Evolutionary conservation across 495 filamentous ascomycete species (phyloP).

Genomic region (Sporormia fimetaria): DNA sequence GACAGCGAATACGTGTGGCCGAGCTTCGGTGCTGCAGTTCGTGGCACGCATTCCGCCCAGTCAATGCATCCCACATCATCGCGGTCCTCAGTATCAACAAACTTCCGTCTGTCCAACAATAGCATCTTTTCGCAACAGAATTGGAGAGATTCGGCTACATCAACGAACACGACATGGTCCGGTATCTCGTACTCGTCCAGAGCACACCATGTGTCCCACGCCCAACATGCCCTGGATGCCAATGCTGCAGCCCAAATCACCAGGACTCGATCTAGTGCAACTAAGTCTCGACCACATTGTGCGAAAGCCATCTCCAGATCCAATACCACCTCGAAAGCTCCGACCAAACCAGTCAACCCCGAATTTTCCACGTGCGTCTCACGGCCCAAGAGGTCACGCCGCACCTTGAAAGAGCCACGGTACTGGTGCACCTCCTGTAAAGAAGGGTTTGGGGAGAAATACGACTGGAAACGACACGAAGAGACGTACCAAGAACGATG

Average conservation of each 20-base stretch:
- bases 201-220: background rate
- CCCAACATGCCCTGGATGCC: background rate
- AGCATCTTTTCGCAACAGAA: constrained; percentile 8
- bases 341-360: background rate
- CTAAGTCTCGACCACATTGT: background rate
- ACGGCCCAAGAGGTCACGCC: background rate
- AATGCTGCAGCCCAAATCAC: background rate
- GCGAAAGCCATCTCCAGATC: background rate
- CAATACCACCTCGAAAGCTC: background rate
- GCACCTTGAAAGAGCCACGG: constrained; percentile 5
- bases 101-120: constrained; percentile 3
- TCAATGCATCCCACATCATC: too few relatives aligned
- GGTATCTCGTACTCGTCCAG: background rate
- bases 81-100: constrained; percentile 4
- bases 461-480: constrained; percentile 19
- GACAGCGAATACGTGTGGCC: too few relatives aligned
- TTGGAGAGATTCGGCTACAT: constrained; percentile 5
- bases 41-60: too few relatives aligned
- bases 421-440: constrained; percentile 17
- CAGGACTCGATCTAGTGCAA: too few relatives aligned
- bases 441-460: constrained; percentile 10
- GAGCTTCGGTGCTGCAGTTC: too few relatives aligned
- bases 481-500: constrained; percentile 16
- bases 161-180: constrained; percentile 7
- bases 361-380: constrained; percentile 6